Evolutionary conservation across 345 rosid genomes (phyloP).

Genomic region (Eucalyptus sideroxylon): DNA sequence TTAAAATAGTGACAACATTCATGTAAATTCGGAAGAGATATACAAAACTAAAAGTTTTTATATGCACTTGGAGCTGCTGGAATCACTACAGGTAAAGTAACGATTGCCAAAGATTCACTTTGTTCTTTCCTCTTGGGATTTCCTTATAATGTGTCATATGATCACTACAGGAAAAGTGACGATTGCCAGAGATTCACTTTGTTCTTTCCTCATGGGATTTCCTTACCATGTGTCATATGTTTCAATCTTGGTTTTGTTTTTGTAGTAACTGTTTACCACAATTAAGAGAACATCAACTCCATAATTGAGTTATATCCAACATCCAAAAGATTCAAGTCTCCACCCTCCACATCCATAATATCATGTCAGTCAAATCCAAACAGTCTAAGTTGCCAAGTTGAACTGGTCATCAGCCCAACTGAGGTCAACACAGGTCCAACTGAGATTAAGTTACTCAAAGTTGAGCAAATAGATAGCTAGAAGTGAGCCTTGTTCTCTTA

Average conservation of each 20-base stretch:
- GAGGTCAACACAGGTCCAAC: background rate
- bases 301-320: background rate
- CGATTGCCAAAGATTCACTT: background rate
- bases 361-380: background rate
- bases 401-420: background rate
- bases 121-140: background rate
- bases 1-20: background rate
- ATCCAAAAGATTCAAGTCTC: background rate
- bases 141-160: background rate
- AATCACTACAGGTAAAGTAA: background rate
- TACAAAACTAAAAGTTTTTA: background rate
- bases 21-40: background rate
- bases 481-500: background rate
- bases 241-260: background rate
- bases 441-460: background rate
- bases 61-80: background rate
- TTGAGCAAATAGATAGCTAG: background rate
- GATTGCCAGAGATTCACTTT: background rate
- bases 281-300: background rate
- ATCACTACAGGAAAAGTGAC: background rate
- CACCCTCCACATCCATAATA: background rate
- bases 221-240: background rate
- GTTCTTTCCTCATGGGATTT: background rate
- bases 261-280: background rate
- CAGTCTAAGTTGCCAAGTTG: background rate